These are phyloP conservation scores for Fusarium caatingaense DNA, from an alignment of 2,329 filamentous ascomycete species.

Conservation along the genomic window DNA sequence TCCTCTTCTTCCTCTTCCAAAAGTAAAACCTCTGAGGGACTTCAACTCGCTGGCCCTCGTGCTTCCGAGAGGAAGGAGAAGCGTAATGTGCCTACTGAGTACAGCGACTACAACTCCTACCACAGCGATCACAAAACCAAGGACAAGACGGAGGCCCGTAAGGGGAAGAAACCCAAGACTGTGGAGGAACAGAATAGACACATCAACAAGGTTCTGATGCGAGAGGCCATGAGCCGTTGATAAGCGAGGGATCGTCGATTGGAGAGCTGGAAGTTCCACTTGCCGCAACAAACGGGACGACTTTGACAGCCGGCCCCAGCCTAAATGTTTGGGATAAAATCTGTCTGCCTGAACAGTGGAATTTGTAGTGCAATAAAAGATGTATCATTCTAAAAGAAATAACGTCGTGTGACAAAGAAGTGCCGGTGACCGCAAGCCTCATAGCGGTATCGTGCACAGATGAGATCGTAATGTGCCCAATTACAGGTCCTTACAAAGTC, in stretches of 20 bases:
- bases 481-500: neutral
- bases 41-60: rapidly evolving
- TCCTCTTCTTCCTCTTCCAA: neutral
- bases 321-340: no score
- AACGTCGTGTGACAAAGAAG: no score
- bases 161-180: neutral
- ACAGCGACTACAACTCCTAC: no score
- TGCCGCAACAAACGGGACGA: neutral
- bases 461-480: neutral
- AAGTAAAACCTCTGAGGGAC: neutral
- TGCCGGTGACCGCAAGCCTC: neutral
- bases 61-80: neutral
- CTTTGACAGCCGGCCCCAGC: neutral
- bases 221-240: neutral
- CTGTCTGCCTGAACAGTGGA: rapidly evolving
- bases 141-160: neutral
- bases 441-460: neutral
- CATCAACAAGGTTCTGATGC: slow-evolving; percentile 15
- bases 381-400: no score
- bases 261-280: neutral
- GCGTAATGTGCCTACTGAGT: neutral
- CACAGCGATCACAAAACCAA: rapidly evolving
- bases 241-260: neutral
- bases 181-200: slow-evolving; percentile 12
- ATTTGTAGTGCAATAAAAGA: neutral